A percentile compares a stretch with the other conserved stretches of the same genome.
Conservation (phyloP, 1,284 basidiomycete genomes). For the Ceratobasidium sp. region DNA sequence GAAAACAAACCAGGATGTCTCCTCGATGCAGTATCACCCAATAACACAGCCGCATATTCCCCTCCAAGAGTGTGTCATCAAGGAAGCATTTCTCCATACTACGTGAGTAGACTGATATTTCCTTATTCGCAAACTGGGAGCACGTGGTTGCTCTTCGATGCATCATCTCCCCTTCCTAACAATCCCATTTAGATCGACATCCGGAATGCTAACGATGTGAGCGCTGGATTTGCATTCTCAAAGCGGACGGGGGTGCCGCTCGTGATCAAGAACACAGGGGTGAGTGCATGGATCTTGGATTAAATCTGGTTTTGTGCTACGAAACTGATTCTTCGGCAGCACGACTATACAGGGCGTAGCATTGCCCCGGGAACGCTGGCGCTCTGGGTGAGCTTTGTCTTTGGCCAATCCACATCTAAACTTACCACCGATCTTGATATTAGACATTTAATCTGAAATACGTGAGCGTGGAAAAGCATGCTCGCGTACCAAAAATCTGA, state of each 20-base stretch:
- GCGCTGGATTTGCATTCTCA: constrained; percentile 54
- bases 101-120: neutral
- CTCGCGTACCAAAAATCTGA: neutral
- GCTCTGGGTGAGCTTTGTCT: neutral
- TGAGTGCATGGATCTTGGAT: neutral
- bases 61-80: constrained; percentile 19
- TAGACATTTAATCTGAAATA: neutral
- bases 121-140: neutral
- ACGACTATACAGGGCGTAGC: neutral
- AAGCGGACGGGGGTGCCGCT: constrained; percentile 50
- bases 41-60: constrained; percentile 6
- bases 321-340: neutral
- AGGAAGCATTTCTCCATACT: constrained; percentile 22
- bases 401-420: neutral
- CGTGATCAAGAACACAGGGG: neutral
- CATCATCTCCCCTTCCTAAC: too few relatives aligned
- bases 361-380: neutral
- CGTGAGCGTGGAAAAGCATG: neutral
- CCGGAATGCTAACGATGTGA: constrained; percentile 50
- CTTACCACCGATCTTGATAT: neutral
- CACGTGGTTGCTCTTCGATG: too few relatives aligned
- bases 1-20: constrained; percentile 16
- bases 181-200: constrained; percentile 57
- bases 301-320: neutral
- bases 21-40: constrained; percentile 2